Evolutionary conservation across 2,329 filamentous ascomycete genomes (phyloP).

Genomic region (Fusarium globosum): DNA sequence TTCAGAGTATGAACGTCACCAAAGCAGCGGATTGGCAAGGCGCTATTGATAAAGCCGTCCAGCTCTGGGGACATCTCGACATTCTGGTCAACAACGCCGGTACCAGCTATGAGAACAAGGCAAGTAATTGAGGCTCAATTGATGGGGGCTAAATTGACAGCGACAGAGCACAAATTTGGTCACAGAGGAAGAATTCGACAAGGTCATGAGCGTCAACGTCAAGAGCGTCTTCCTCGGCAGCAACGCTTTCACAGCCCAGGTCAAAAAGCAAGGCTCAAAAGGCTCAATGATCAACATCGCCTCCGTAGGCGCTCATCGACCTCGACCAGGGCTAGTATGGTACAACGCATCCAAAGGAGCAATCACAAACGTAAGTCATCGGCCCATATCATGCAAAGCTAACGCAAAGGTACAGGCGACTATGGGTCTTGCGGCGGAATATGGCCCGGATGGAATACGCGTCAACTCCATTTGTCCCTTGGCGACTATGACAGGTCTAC

Average conservation of each 20-base stretch:
- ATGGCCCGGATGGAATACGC: constrained; percentile 76
- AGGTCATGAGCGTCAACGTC: constrained; percentile 14
- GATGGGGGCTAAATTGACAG: neutral
- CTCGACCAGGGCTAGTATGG: constrained; percentile 73
- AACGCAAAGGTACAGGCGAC: constrained; percentile 48
- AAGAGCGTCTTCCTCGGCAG: constrained; percentile 9
- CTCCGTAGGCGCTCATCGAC: constrained; percentile 50
- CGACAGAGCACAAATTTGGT: constrained; percentile 11
- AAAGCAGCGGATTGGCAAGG: constrained; percentile 1
- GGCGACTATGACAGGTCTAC: constrained; percentile 55
- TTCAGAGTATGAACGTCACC: constrained; percentile 7
- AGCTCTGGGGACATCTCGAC: constrained; percentile 2
- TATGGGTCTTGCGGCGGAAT: constrained; percentile 75
- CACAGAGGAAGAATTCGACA: constrained; percentile 9
- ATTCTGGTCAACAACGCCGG: constrained; percentile 20
- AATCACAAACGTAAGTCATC: constrained; percentile 61
- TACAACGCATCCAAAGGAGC: constrained; percentile 78
- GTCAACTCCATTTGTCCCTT: constrained; percentile 79
- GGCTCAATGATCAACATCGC: constrained; percentile 28
- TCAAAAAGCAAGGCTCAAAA: constrained; percentile 5
- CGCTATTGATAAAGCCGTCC: neutral
- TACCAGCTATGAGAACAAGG: constrained; percentile 16
- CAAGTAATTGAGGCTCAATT: fast-evolving
- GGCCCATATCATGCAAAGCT: neutral
- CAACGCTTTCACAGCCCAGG: neutral